Percentiles rank a stretch among this genome's conserved stretches.
These are phyloP conservation scores for Umbelopsis vinacea DNA, from an alignment of 192 early-diverging fungal genomes.

Conservation along the genomic window DNA sequence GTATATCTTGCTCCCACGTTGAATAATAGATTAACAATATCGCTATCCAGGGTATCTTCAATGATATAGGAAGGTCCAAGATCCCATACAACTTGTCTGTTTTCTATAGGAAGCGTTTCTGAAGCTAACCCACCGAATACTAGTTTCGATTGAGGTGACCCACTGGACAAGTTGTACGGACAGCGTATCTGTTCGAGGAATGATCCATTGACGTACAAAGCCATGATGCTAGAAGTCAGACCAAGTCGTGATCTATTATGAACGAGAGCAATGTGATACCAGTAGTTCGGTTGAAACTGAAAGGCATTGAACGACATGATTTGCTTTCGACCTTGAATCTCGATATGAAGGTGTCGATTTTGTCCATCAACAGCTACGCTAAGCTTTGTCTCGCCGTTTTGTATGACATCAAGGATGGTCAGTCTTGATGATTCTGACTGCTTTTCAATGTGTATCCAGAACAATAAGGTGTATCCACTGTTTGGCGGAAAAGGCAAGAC, in stretches of 20 bases:
- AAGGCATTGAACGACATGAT: slow-evolving; percentile 51
- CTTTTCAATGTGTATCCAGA: slow-evolving; percentile 66
- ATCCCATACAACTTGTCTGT: slow-evolving; percentile 55
- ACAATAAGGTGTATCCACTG: slow-evolving; percentile 61
- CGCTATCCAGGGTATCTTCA: slow-evolving; percentile 61
- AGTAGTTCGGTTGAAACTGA: slow-evolving; percentile 58
- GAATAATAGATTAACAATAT: slow-evolving; percentile 62
- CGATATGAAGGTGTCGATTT: slow-evolving; percentile 49
- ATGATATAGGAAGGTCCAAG: slow-evolving; percentile 70
- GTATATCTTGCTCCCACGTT: slow-evolving; percentile 68
- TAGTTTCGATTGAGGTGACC: slow-evolving; percentile 36
- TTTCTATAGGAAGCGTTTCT: background rate
- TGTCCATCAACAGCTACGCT: slow-evolving; percentile 50
- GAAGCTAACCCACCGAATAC: background rate
- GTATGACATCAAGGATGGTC: slow-evolving; percentile 51
- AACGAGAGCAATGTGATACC: slow-evolving; percentile 73
- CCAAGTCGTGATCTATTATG: slow-evolving; percentile 61
- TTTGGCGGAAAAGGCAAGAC: slow-evolving; percentile 59
- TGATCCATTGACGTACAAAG: slow-evolving; percentile 66
- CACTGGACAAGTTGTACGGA: slow-evolving; percentile 46
- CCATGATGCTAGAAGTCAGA: slow-evolving; percentile 47
- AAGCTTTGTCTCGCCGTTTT: slow-evolving; percentile 51
- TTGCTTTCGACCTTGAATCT: slow-evolving; percentile 49
- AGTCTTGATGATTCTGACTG: slow-evolving; percentile 50
- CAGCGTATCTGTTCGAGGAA: slow-evolving; percentile 60